Conservation (phyloP, 164 flowering plant species). For the Paratinospora sagittata region DNA sequence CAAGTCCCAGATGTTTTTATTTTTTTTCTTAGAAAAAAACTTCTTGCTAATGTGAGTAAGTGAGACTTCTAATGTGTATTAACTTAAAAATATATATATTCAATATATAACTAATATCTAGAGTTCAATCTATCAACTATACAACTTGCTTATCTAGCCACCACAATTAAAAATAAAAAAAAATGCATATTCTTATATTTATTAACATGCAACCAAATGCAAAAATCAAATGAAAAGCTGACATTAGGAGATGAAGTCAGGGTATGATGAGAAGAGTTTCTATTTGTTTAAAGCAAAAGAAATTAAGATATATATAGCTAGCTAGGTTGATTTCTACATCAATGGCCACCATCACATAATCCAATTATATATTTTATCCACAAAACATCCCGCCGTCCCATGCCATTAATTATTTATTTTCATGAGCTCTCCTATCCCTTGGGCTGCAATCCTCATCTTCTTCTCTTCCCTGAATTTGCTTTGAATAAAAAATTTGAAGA, state of each 20-base stretch:
- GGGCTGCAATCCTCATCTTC: not conserved
- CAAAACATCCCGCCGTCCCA: not conserved
- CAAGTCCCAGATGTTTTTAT: too few species aligned
- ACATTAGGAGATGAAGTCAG: not conserved
- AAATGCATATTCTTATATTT: not conserved
- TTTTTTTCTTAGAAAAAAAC: too few species aligned
- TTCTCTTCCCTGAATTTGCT: not conserved
- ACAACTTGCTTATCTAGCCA: too few species aligned
- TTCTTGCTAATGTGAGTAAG: too few species aligned
- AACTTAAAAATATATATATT: too few species aligned
- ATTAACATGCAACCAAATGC: slow-evolving; percentile 1
- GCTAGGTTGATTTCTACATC: not conserved
- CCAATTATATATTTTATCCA: not conserved
- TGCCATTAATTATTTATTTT: not conserved
- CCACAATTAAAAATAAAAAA: too few species aligned
- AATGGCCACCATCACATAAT: slow-evolving; percentile 1
- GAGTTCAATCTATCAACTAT: too few species aligned
- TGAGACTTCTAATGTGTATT: too few species aligned
- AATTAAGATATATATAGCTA: too few species aligned
- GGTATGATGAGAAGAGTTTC: not conserved
- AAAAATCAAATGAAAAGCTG: not conserved
- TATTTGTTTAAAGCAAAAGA: not conserved
- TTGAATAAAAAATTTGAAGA: not conserved
- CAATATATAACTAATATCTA: too few species aligned
- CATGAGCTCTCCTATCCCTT: not conserved